Evolutionary conservation across 345 rosid genomes (phyloP).

Genomic region (Dovyalis caffra): DNA sequence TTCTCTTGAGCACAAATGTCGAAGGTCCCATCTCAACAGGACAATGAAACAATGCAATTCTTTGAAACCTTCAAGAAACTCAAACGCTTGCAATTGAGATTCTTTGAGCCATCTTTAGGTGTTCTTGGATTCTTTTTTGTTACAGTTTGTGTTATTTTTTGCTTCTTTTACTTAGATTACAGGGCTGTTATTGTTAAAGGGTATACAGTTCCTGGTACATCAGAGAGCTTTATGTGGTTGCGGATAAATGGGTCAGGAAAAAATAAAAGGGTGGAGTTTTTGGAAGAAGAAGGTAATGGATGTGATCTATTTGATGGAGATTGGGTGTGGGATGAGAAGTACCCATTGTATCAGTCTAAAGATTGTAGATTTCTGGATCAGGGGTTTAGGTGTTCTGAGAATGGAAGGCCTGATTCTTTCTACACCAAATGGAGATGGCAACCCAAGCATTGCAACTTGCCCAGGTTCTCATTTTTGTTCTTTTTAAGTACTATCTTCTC

Average conservation of each 20-base stretch:
- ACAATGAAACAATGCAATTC: slow-evolving; percentile 39
- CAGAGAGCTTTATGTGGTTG: slow-evolving; percentile 64
- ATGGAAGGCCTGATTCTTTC: slow-evolving; percentile 83
- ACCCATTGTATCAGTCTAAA: slow-evolving; percentile 82
- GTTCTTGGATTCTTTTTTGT: slow-evolving; percentile 65
- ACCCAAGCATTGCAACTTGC: slow-evolving; percentile 72
- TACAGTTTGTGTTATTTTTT: slow-evolving; percentile 50
- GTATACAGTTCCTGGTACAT: slow-evolving; percentile 44
- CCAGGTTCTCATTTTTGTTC: slow-evolving; percentile 47
- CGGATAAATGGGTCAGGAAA: slow-evolving; percentile 37
- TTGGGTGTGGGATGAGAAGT: slow-evolving; percentile 94
- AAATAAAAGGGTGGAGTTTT: slow-evolving; percentile 49
- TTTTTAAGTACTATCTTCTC: too few relatives aligned
- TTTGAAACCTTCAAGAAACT: slow-evolving; percentile 49
- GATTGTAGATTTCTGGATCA: slow-evolving; percentile 78
- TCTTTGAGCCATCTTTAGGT: slow-evolving; percentile 68
- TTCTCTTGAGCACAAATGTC: slow-evolving; percentile 39
- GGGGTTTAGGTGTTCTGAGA: slow-evolving; percentile 84
- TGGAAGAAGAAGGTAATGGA: slow-evolving; percentile 47
- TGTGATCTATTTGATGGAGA: slow-evolving; percentile 84
- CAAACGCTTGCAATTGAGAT: slow-evolving; percentile 46
- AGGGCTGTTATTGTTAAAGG: slow-evolving; percentile 39
- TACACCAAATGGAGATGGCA: slow-evolving; percentile 98
- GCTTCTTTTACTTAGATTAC: slow-evolving; percentile 75
- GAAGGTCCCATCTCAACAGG: slow-evolving; percentile 41